phyloP scores from a whole-genome alignment of 352 stramenopile genomes.

The Globisporangium rhizosaccharum region DNA sequence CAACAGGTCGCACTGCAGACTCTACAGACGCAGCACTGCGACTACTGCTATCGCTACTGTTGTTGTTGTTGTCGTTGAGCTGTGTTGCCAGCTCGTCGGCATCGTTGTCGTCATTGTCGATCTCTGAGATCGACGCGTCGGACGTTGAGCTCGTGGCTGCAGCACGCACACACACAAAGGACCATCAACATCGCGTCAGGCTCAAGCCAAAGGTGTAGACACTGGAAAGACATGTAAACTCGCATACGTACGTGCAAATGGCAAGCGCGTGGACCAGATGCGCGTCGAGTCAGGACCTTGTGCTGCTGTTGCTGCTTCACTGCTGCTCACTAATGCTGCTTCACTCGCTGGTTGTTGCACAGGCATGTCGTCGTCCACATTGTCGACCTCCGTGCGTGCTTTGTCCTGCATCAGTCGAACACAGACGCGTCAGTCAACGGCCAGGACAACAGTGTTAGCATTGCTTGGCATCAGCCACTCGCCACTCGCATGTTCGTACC shows the following conservation, averaged over 20 bases:
- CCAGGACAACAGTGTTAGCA: neutral
- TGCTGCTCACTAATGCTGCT: neutral
- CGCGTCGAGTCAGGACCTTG: constrained; percentile 7
- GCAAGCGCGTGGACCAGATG: constrained; percentile 25
- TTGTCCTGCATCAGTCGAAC: neutral
- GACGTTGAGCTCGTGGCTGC: constrained; percentile 1
- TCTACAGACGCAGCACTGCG: neutral
- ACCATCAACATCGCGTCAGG: neutral
- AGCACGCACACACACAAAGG: neutral
- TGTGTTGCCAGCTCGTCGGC: neutral
- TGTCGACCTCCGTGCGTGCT: neutral
- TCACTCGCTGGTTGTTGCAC: neutral
- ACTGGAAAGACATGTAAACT: neutral
- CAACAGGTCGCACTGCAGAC: too few relatives aligned
- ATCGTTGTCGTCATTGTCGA: constrained; percentile 3
- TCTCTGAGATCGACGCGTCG: constrained; percentile 6
- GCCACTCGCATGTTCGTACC: neutral
- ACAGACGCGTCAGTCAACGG: too few relatives aligned
- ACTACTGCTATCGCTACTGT: neutral
- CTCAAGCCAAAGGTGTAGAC: neutral
- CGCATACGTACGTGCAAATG: constrained; percentile 19
- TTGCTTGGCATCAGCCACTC: too few relatives aligned
- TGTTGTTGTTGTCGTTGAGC: neutral
- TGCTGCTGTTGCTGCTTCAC: neutral
- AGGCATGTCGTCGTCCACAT: neutral